Base-by-base conservation (phyloP, 345 rosid genomes). In the Citrus cavaleriei region DNA sequence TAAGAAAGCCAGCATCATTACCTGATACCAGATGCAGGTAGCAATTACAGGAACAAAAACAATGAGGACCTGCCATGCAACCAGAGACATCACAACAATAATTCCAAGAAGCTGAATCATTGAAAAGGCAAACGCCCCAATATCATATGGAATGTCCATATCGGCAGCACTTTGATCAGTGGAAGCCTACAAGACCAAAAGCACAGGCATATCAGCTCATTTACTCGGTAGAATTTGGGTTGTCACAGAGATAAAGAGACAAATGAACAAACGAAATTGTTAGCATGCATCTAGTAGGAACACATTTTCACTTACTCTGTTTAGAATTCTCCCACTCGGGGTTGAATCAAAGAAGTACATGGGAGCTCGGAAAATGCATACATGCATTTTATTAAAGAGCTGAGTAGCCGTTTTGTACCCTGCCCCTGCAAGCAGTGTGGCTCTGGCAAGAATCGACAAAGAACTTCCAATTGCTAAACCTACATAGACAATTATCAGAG, bases 311-410 rank as follows among this genome's bases (percentile, higher is more conserved):
- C 89, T 86, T 66, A 87, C 93, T 81, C 89, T 82, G 65, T 88
- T 84, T 21, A 93, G 81, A n/a, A 93, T 90, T 74, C 91, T 65
- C 42, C 96, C 93, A 60, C 89, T 86, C 7, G 93, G 96, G 5
- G 93, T 92, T 14, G 92, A 79, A 84, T 93, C 96, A 77, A 91
- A 93, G 85, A 93, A 90, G 1, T 93, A 88, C 92, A 92, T 92
- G 60, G 98, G 93, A 34, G 96, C 96, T 13, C 91, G 92, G 65
- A 93, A 92, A 82, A 90, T 84, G 84, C 84, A 78, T 2, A 67
- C 71, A 79, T 88, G 92, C 98, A 92, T 84, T 65, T 88, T 88
- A 37, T 85, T 80, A 73, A 93, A 93, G 80, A 90, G 89, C 42
- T 82, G 74, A 42, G 87, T 86, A 61, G 98, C 91, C 6, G 93